phyloP scores from a whole-genome alignment of 2,329 filamentous ascomycete species.

The Ramichloridium luteum region DNA sequence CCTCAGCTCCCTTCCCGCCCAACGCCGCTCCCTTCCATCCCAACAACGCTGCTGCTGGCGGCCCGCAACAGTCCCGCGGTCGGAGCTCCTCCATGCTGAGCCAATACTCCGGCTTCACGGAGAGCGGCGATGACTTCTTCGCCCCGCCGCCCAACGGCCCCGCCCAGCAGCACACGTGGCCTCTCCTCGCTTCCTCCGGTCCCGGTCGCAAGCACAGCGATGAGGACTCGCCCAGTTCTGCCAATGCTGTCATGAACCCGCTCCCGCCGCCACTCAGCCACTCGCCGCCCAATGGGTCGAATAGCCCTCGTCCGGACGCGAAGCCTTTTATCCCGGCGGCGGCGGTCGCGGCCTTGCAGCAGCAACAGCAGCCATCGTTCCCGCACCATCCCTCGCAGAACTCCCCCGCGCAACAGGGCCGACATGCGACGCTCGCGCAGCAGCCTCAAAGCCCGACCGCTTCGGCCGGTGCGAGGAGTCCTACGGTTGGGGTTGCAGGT shows the following conservation, averaged over 20 bases:
- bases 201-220: conserved; percentile 18
- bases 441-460: no score
- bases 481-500: no score
- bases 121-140: conserved; percentile 24
- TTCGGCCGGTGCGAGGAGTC: no score
- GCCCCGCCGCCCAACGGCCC: conserved; percentile 7
- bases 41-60: conserved; percentile 7
- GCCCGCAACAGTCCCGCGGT: conserved; percentile 24
- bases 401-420: no score
- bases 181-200: conserved; percentile 8
- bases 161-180: conserved; percentile 16
- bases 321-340: conserved; percentile 20
- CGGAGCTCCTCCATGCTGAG: conserved; percentile 42
- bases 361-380: no score
- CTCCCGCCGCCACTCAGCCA: conserved; percentile 9
- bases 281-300: conserved; percentile 19
- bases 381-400: no score
- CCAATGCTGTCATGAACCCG: conserved; percentile 10
- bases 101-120: conserved; percentile 40
- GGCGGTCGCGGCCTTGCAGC: no score
- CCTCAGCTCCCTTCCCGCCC: conserved; percentile 10
- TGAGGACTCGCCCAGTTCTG: conserved; percentile 14
- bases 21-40: conserved; percentile 17
- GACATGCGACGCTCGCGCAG: no score
- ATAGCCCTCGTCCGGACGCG: conserved; percentile 23